These are phyloP conservation scores for Petunia secreta DNA, from an alignment of 257 asterid species.

Conservation along the genomic window DNA sequence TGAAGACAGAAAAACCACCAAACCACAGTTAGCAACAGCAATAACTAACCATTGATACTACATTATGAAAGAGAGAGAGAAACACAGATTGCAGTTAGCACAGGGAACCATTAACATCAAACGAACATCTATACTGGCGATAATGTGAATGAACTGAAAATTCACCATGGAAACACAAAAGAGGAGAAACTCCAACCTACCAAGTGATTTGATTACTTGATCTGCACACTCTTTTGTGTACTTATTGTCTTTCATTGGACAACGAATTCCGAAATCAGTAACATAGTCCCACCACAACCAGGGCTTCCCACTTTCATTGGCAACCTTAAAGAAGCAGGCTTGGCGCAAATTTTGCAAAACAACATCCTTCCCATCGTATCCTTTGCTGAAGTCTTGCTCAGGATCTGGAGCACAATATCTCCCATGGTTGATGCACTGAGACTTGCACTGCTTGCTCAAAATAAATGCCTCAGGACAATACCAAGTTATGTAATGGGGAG, in stretches of 20 bases:
- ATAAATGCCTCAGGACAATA: constrained; percentile 46
- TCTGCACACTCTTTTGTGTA: constrained; percentile 51
- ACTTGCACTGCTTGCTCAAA: constrained; percentile 49
- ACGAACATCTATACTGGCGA: background rate
- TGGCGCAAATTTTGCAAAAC: constrained; percentile 55
- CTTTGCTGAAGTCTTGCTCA: constrained; percentile 49
- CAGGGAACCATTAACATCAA: background rate
- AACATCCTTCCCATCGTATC: constrained; percentile 55
- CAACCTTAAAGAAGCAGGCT: constrained; percentile 47
- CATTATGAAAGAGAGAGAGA: background rate
- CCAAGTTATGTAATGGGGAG: constrained; percentile 56
- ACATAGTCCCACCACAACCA: constrained; percentile 60
- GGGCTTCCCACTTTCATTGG: constrained; percentile 47
- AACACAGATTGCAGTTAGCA: background rate
- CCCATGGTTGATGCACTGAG: constrained; percentile 55
- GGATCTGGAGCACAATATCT: constrained; percentile 58
- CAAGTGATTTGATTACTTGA: constrained; percentile 52
- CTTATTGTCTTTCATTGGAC: constrained; percentile 53
- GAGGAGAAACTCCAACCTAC: constrained; percentile 44
- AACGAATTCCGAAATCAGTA: constrained; percentile 46
- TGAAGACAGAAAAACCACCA: constrained; percentile 14
- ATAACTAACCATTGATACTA: background rate
- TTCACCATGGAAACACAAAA: background rate
- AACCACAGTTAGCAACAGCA: constrained; percentile 2
- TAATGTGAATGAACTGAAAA: constrained; percentile 16